A percentile compares a stretch with the other conserved stretches of the same genome.
phyloP scores from a whole-genome alignment of 1,284 basidiomycete genomes.

The Boletus subluridellus region DNA sequence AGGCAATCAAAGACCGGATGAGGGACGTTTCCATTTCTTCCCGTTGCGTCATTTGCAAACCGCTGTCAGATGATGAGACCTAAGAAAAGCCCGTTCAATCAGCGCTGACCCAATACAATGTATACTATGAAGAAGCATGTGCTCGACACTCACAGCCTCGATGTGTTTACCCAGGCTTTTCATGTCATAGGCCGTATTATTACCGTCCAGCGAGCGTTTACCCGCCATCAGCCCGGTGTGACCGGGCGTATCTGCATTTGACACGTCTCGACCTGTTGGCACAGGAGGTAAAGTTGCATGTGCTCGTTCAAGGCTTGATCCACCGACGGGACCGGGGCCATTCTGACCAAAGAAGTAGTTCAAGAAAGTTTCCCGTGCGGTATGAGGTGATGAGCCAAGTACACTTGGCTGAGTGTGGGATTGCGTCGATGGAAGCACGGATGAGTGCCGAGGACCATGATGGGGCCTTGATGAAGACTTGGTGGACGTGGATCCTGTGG shows the following conservation, averaged over 20 bases:
- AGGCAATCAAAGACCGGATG: slow-evolving; percentile 91
- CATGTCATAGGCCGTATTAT: slow-evolving; percentile 94
- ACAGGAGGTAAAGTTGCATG: slow-evolving; percentile 31
- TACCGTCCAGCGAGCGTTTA: slow-evolving; percentile 67
- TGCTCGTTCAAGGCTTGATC: slow-evolving; percentile 43
- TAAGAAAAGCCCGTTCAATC: slow-evolving; percentile 1
- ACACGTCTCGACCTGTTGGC: slow-evolving; percentile 60
- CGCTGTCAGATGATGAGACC: slow-evolving; percentile 46
- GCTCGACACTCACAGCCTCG: slow-evolving; percentile 67
- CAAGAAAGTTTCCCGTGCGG: slow-evolving; percentile 85
- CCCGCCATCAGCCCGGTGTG: slow-evolving; percentile 62
- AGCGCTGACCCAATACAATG: slow-evolving; percentile 7
- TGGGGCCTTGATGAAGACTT: slow-evolving; percentile 39
- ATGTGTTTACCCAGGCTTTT: slow-evolving; percentile 96
- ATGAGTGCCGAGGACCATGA: slow-evolving; percentile 37
- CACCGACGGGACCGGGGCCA: slow-evolving; percentile 61
- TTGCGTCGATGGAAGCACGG: slow-evolving; percentile 23
- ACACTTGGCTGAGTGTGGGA: slow-evolving; percentile 34
- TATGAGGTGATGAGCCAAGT: slow-evolving; percentile 42
- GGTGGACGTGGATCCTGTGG: slow-evolving; percentile 36
- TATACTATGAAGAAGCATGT: neutral
- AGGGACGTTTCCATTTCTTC: slow-evolving; percentile 97
- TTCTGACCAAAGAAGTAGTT: slow-evolving; percentile 95
- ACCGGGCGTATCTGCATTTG: slow-evolving; percentile 47
- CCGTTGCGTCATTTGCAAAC: slow-evolving; percentile 60